Percentiles rank a stretch among this genome's conserved stretches.
Evolutionary conservation across 163 green algal genomes (phyloP).

Genomic region (Scenedesmus sp.): DNA sequence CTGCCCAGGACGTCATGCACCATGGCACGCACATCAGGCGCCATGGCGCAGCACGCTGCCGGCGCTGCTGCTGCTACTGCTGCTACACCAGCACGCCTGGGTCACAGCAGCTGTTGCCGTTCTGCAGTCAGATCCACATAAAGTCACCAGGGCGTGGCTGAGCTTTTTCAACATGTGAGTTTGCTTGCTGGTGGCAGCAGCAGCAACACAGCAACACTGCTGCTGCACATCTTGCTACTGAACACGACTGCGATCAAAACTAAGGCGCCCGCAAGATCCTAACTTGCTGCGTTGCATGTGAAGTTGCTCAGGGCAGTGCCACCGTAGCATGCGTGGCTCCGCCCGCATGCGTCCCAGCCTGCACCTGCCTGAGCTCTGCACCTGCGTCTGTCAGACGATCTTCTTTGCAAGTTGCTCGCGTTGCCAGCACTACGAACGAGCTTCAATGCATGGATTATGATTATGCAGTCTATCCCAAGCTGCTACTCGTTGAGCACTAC

Average conservation of each 20-base stretch:
- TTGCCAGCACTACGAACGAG: background rate
- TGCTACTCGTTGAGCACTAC: background rate
- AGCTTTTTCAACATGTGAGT: background rate
- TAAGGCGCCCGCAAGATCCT: background rate
- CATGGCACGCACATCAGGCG: slow-evolving; percentile 27
- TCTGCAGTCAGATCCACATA: background rate
- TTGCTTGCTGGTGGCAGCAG: background rate
- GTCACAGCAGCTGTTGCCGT: background rate
- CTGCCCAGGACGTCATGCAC: slow-evolving; percentile 59
- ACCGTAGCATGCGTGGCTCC: background rate
- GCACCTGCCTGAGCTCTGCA: background rate
- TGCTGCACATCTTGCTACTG: background rate
- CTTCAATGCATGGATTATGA: background rate
- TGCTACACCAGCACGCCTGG: background rate
- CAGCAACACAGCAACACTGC: background rate
- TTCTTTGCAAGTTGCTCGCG: background rate
- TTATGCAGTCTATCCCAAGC: background rate
- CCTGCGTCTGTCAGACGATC: background rate
- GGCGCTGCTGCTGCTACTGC: background rate
- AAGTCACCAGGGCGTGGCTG: background rate
- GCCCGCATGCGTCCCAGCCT: background rate
- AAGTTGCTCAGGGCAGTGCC: background rate
- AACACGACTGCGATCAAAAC: background rate
- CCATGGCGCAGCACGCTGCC: slow-evolving; percentile 10
- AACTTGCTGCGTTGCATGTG: background rate